phyloP scores from a whole-genome alignment of 768 basidiomycete genomes.

The Serpula lacrymans region DNA sequence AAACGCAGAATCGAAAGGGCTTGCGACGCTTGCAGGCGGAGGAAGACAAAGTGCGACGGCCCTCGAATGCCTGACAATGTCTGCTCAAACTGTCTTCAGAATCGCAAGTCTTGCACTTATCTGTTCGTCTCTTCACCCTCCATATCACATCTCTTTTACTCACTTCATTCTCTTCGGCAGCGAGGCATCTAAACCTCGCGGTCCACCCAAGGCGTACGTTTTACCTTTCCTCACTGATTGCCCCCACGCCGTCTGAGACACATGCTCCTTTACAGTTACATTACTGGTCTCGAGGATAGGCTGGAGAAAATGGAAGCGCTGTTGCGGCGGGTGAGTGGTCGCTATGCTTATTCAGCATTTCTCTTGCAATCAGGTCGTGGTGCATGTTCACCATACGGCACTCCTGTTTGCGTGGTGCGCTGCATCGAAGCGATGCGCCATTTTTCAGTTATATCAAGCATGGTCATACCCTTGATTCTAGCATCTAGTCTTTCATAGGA shows the following conservation, averaged over 20 bases:
- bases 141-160: conserved; percentile 1
- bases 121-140: conserved; percentile 36
- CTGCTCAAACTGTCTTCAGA: conserved; percentile 57
- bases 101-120: conserved; percentile 55
- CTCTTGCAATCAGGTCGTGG: too few species aligned
- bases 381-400: neutral
- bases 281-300: conserved; percentile 56
- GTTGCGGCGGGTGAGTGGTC: conserved; percentile 43
- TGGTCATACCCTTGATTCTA: too few species aligned
- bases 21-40: conserved; percentile 56
- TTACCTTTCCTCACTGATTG: conserved; percentile 1
- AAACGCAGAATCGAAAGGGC: conserved; percentile 52
- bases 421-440: too few species aligned
- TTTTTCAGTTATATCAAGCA: too few species aligned
- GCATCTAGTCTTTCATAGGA: too few species aligned
- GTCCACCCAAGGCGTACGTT: conserved; percentile 65
- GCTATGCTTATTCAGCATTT: neutral
- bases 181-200: conserved; percentile 63
- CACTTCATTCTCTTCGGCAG: conserved; percentile 26
- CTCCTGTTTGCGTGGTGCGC: too few species aligned
- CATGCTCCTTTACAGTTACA: conserved; percentile 38
- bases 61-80: conserved; percentile 45
- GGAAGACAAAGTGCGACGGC: conserved; percentile 62
- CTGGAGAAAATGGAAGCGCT: conserved; percentile 54
- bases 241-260: conserved; percentile 2